A percentile compares a stretch with the other conserved stretches of the same genome.
phyloP scores from a whole-genome alignment of 805 yeast species.

The Metschnikowia arizonensis region DNA sequence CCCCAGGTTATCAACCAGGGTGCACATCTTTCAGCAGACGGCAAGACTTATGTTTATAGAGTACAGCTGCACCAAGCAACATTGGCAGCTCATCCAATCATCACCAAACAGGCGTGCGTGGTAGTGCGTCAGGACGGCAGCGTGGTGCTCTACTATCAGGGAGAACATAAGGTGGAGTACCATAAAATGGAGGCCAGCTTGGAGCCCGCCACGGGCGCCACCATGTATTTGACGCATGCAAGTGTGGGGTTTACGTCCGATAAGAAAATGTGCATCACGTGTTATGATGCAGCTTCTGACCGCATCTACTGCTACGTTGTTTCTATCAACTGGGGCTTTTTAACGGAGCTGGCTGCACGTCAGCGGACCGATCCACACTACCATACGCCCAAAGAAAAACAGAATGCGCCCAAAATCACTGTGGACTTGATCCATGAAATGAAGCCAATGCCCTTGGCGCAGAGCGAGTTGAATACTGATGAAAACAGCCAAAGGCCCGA shows the following conservation, averaged over 20 bases:
- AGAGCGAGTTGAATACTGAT: neutral
- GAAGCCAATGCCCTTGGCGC: conserved; percentile 12
- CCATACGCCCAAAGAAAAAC: conserved; percentile 46
- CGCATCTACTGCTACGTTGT: conserved; percentile 41
- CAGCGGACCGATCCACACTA: conserved; percentile 46
- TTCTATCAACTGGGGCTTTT: conserved; percentile 53
- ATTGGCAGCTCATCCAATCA: conserved; percentile 65
- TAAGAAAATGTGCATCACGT: conserved; percentile 42
- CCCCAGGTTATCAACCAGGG: conserved; percentile 58
- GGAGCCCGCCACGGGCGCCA: conserved; percentile 10
- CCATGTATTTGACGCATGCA: conserved; percentile 26
- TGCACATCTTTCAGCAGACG: conserved; percentile 35
- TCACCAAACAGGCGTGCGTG: conserved; percentile 66
- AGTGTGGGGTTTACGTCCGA: conserved; percentile 52
- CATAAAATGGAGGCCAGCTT: conserved; percentile 32
- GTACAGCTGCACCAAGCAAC: conserved; percentile 55
- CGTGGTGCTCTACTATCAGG: conserved; percentile 58
- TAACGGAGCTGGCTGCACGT: conserved; percentile 44
- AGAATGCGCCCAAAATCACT: conserved; percentile 37
- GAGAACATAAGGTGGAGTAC: conserved; percentile 58
- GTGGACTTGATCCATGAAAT: conserved; percentile 32
- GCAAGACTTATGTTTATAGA: conserved; percentile 44
- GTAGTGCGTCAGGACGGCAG: conserved; percentile 62
- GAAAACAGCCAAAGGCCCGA: neutral
- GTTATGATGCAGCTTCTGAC: conserved; percentile 34